Evolutionary conservation across 371 early-diverging fungal genomes (phyloP), one percentile per base, ranked within the genome.

Genomic region (Smittium culicis): DNA sequence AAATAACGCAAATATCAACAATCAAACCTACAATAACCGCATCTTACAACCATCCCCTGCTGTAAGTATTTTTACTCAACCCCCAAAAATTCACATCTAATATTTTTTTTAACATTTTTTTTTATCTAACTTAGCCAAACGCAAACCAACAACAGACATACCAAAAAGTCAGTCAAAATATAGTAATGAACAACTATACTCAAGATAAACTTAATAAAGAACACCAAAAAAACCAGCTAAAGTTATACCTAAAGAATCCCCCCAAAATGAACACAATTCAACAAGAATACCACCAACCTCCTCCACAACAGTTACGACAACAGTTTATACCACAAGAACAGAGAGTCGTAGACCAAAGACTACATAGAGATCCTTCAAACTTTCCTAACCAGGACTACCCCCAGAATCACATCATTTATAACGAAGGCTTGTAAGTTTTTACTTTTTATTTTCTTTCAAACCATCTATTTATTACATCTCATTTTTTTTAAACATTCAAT

Each of bases 1-100:
- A n/a, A 57, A 57, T 25, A 27, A 14, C 57, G 5, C 57, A 20
- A 25, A 5, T 57, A 11, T 54, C 59, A 75, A 28, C 74, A 72
- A 67, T 66, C 70, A 35, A 62, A 35, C 30, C 34, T 25, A 16
- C 73, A 70, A 66, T 67, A 70, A 59, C 75, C 71, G 71, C 68
- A 34, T 28, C 57, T 59, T 64, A 16, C 67, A 55, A 14, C 74
- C 45, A 45, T 45, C 45, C 5, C 45, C 45, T 45, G 45, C 45
- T 45, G 45, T 45, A 45, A 45, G 45, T 45, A 20, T 11, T 45
- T 45, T 45, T 5, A 5, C 11, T 45, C 20, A 11, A 45, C 5
- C 20, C 20, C 20, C 20, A 5, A 11, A 45, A 20, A 11, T 45
- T 20, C 20, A 11, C 45, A 45, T 45, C 20, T 45, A 57, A 16